Base-by-base conservation (phyloP, 805 yeast species). In the Lipomyces chichibuensis region DNA sequence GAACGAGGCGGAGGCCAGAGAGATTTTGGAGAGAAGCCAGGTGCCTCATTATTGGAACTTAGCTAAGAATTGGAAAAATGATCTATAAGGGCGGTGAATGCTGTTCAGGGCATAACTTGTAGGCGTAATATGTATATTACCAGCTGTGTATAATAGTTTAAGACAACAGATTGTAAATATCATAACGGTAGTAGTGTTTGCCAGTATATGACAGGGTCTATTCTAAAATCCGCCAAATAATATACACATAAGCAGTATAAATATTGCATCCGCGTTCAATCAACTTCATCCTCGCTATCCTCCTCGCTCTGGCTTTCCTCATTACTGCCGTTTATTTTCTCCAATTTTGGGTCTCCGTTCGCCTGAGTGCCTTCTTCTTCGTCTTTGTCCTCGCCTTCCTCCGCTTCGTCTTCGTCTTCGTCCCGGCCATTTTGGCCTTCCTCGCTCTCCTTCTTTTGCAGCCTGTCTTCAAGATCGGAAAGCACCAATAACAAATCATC, bases 401-500 rank as follows among this genome's bases (percentile, higher is more conserved):
- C 62, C n/a, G 46, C 64, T 17, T 63, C 69, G 6, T 66, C 64
- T 8, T 66, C 69, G n/a, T 52, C 65, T 4, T 54, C 65, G 3
- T 59, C 59, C 27, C 56, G 64, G 17, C 60, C 63, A 17, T 33
- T 49, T 37, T 67, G 69, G 9, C 63, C 72, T 2, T 57, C 67
- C 2, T 63, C 64, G 9, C 54, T 70, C 13, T 64, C 70, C 25
- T 66, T 69, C 14, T 81, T 81, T 37, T 82, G 79, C 65, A 86
- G 86, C 70, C 84, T 85, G 60, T 88, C 92, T 66, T 92, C 96
- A 72, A 91, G 79, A 57, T 91, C 96, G 23, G 89, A 85, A 76
- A 92, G 86, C 23, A 92, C 79, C 29, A 91, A 77, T 87, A 92
- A 84, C 73, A 92, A 77, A 69, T 91, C 96, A 72, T 92, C 97